phyloP scores from a whole-genome alignment of 441 rosid genomes.

The Gossypium gossypioides region DNA sequence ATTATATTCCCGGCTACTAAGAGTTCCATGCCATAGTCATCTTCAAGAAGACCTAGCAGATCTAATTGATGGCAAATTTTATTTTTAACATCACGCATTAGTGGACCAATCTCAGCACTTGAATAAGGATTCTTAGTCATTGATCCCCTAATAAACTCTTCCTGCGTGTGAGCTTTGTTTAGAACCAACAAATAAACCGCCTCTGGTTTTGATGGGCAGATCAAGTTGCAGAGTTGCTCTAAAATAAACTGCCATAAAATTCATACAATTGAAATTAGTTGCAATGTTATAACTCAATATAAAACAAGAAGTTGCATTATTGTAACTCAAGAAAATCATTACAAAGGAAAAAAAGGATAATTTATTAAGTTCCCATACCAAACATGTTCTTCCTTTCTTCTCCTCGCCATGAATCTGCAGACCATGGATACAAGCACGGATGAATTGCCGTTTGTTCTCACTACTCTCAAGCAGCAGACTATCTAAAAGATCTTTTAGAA shows the following conservation, averaged over 20 bases:
- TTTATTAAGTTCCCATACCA: conserved; percentile 44
- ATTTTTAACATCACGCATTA: conserved; percentile 99
- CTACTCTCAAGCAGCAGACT: conserved; percentile 97
- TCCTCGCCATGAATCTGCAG: conserved; percentile 89
- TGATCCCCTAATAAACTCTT: conserved; percentile 97
- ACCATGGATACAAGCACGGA: conserved; percentile 92
- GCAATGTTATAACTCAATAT: not conserved
- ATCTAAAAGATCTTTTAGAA: conserved; percentile 89
- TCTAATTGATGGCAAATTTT: conserved; percentile 97
- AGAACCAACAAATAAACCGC: conserved; percentile 76
- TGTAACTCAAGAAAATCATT: not conserved
- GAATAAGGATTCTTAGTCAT: conserved; percentile 99
- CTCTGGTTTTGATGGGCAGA: conserved; percentile 97
- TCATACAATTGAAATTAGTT: conserved; percentile 25
- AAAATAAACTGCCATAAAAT: conserved; percentile 70
- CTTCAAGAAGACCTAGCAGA: conserved; percentile 80
- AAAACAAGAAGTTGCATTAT: conserved; percentile 8
- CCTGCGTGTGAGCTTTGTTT: conserved; percentile 98
- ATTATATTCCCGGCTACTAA: conserved; percentile 98
- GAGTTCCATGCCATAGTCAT: conserved; percentile 98
- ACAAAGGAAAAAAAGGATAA: not conserved
- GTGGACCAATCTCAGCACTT: conserved; percentile 96
- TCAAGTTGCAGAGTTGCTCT: conserved; percentile 99
- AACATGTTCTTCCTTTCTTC: conserved; percentile 79
- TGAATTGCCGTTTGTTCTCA: conserved; percentile 91